A percentile compares a stretch with the other conserved stretches of the same genome.
phyloP scores from a whole-genome alignment of 2,329 filamentous ascomycete genomes.

The Arthrobotrys conoides region DNA sequence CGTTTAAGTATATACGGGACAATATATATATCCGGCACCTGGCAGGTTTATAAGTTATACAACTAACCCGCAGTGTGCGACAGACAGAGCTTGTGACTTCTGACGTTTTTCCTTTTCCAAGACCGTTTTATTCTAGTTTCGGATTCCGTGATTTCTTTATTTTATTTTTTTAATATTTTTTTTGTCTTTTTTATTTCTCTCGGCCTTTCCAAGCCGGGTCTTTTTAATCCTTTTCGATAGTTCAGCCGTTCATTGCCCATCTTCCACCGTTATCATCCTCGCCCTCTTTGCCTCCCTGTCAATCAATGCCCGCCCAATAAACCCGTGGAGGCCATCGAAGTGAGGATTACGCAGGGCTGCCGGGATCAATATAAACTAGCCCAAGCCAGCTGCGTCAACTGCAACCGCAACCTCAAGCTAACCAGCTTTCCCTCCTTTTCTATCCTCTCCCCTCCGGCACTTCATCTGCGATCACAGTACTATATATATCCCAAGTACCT shows the following conservation, averaged over 20 bases:
- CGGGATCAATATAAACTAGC: conserved; percentile 25
- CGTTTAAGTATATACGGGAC: background rate
- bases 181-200: background rate
- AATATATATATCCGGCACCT: background rate
- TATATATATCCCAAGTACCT: background rate
- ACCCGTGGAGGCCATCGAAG: background rate
- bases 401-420: conserved; percentile 4
- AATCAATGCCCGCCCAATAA: background rate
- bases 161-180: background rate
- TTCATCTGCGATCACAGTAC: background rate
- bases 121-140: conserved; percentile 23
- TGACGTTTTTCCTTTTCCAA: conserved; percentile 8
- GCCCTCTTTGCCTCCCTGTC: conserved; percentile 9
- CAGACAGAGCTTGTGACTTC: conserved; percentile 14
- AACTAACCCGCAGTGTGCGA: conserved; percentile 1
- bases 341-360: conserved; percentile 39
- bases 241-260: background rate
- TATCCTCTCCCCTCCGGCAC: background rate
- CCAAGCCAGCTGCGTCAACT: conserved; percentile 23
- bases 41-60: background rate
- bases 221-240: background rate
- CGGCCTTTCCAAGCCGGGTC: conserved; percentile 22
- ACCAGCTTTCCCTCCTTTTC: conserved; percentile 23
- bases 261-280: background rate
- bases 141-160: conserved; percentile 16